Conservation (phyloP, 352 stramenopile genomes). For the Globisporangium apiculatum region DNA sequence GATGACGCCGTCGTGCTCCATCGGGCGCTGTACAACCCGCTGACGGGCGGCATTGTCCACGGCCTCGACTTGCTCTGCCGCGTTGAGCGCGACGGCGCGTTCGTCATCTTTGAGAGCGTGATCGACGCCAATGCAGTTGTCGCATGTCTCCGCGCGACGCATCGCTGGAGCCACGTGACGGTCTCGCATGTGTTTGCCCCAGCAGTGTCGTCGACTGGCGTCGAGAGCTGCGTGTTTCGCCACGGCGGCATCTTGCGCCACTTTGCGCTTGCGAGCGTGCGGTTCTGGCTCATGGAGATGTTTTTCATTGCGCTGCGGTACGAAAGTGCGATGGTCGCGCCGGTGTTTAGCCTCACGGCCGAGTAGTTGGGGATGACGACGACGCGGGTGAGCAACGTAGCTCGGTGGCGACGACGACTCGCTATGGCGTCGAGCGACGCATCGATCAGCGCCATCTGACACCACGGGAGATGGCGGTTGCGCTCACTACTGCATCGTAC, state of each 20-base stretch:
- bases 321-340: slow-evolving; percentile 44
- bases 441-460: too few species aligned
- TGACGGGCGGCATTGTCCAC: slow-evolving; percentile 41
- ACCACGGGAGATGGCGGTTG: too few species aligned
- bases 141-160: slow-evolving; percentile 33
- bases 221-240: slow-evolving; percentile 28
- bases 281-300: slow-evolving; percentile 54
- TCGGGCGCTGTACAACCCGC: slow-evolving; percentile 48
- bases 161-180: slow-evolving; percentile 44
- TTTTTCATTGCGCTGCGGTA: slow-evolving; percentile 57
- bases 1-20: slow-evolving; percentile 46
- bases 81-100: slow-evolving; percentile 33
- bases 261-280: slow-evolving; percentile 26
- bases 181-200: slow-evolving; percentile 42
- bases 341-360: slow-evolving; percentile 27
- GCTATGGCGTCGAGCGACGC: too few species aligned
- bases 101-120: slow-evolving; percentile 46
- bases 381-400: too few species aligned
- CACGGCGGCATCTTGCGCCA: slow-evolving; percentile 46
- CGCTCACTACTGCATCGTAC: too few species aligned
- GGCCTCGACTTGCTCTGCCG: slow-evolving; percentile 50
- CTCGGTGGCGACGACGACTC: too few species aligned
- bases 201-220: not conserved
- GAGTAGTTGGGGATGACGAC: slow-evolving; percentile 2
- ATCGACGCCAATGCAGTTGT: slow-evolving; percentile 50